phyloP scores from a whole-genome alignment of 73 alveolate genomes.

The Paramecium pentaurelia region DNA sequence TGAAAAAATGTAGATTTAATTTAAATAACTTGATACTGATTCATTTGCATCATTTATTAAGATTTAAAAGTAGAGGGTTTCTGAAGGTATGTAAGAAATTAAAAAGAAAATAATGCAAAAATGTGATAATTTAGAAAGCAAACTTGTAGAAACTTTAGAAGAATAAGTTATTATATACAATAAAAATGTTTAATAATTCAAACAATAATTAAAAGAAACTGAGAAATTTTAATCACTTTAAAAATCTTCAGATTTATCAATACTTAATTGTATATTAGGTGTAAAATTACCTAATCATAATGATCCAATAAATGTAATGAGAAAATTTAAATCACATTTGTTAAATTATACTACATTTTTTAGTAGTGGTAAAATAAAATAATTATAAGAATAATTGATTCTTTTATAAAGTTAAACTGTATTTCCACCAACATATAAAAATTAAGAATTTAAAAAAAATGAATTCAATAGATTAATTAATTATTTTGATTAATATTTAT shows the following conservation, averaged over 20 bases:
- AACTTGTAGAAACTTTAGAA: not conserved
- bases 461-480: not conserved
- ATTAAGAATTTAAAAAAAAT: not conserved
- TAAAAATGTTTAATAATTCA: not conserved
- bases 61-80: not conserved
- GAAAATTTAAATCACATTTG: not conserved
- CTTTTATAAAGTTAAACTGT: not conserved
- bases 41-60: not conserved
- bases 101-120: not conserved
- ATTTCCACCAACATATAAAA: constrained; percentile 4
- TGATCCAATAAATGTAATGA: constrained; percentile 18
- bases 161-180: not conserved
- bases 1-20: not conserved
- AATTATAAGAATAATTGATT: not conserved
- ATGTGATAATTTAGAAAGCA: not conserved
- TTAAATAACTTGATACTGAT: not conserved
- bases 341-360: not conserved
- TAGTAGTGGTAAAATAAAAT: not conserved
- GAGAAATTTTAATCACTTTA: not conserved
- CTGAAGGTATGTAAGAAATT: not conserved
- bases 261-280: not conserved
- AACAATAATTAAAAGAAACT: not conserved
- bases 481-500: not conserved
- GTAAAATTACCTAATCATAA: not conserved
- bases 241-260: not conserved